phyloP scores from a whole-genome alignment of 805 yeast genomes.

The Cyberlindnera nakhonratchasimensis region DNA sequence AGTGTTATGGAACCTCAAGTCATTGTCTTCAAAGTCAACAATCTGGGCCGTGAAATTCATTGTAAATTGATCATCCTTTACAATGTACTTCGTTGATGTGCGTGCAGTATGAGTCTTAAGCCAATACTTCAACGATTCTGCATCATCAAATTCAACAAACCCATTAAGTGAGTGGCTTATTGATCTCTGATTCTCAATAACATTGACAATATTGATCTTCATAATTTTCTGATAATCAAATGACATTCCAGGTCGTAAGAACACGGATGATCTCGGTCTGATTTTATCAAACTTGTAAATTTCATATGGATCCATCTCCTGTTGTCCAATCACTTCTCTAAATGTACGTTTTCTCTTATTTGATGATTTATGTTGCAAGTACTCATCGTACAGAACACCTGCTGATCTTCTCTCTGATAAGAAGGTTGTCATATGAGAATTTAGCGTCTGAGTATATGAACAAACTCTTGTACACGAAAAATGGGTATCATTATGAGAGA shows the following conservation, averaged over 20 bases:
- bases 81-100: not conserved
- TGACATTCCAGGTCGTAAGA: slow-evolving; percentile 18
- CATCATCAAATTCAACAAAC: slow-evolving; percentile 9
- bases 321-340: slow-evolving; percentile 12
- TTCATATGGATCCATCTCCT: slow-evolving; percentile 4
- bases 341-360: slow-evolving; percentile 17
- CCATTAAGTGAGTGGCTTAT: slow-evolving; percentile 4
- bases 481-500: not conserved
- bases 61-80: not conserved
- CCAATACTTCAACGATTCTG: slow-evolving; percentile 10
- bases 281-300: slow-evolving; percentile 11
- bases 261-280: slow-evolving; percentile 16
- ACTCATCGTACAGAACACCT: slow-evolving; percentile 9
- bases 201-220: slow-evolving; percentile 10
- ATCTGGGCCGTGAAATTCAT: slow-evolving; percentile 15
- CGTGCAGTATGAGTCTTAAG: slow-evolving; percentile 2
- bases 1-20: slow-evolving; percentile 14
- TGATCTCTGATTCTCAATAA: not conserved
- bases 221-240: slow-evolving; percentile 10
- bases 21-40: slow-evolving; percentile 23
- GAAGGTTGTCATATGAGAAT: slow-evolving; percentile 4
- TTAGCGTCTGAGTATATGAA: not conserved
- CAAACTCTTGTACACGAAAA: not conserved
- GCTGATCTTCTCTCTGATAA: slow-evolving; percentile 8
- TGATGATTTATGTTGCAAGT: not conserved